A percentile compares a stretch with the other conserved stretches of the same genome.
Evolutionary conservation across 2,329 filamentous ascomycete species (phyloP).

Genomic region (Pseudonectria buxi): DNA sequence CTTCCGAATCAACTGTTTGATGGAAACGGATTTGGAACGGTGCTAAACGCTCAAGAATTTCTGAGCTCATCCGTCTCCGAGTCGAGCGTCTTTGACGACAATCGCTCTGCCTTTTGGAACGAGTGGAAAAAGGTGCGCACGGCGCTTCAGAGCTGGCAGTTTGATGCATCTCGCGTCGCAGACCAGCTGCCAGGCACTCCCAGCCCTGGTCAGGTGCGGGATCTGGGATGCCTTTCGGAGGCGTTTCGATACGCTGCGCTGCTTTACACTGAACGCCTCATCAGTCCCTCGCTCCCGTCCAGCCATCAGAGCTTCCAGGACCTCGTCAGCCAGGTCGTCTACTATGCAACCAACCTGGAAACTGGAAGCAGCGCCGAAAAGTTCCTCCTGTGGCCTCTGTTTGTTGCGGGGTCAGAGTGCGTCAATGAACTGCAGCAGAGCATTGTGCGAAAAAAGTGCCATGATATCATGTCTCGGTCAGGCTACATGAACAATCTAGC

Average conservation of each 20-base stretch:
- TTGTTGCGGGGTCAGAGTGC: conserved; percentile 84
- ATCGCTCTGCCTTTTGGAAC: conserved; percentile 65
- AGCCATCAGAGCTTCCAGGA: conserved; percentile 73
- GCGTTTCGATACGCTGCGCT: conserved; percentile 85
- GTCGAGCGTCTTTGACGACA: conserved; percentile 47
- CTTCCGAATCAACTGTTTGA: conserved; percentile 55
- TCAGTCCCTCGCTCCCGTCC: conserved; percentile 66
- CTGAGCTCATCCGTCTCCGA: conserved; percentile 34
- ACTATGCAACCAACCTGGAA: conserved; percentile 74
- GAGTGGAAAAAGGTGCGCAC: conserved; percentile 79
- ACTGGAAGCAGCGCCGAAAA: conserved; percentile 69
- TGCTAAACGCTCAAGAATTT: conserved; percentile 49
- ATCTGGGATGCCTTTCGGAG: conserved; percentile 77
- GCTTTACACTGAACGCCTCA: conserved; percentile 83
- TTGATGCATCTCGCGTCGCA: conserved; percentile 50
- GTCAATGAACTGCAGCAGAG: conserved; percentile 72
- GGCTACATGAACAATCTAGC: conserved; percentile 92
- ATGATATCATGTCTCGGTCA: conserved; percentile 79
- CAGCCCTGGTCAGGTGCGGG: conserved; percentile 58
- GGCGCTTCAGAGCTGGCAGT: conserved; percentile 74
- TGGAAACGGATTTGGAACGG: conserved; percentile 57
- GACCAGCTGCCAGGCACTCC: conserved; percentile 43
- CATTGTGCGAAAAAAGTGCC: conserved; percentile 72
- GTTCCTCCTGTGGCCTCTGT: conserved; percentile 88
- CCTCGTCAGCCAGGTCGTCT: conserved; percentile 73